Conservation (phyloP, 257 asterid species). For the Osmanthus fragrans region DNA sequence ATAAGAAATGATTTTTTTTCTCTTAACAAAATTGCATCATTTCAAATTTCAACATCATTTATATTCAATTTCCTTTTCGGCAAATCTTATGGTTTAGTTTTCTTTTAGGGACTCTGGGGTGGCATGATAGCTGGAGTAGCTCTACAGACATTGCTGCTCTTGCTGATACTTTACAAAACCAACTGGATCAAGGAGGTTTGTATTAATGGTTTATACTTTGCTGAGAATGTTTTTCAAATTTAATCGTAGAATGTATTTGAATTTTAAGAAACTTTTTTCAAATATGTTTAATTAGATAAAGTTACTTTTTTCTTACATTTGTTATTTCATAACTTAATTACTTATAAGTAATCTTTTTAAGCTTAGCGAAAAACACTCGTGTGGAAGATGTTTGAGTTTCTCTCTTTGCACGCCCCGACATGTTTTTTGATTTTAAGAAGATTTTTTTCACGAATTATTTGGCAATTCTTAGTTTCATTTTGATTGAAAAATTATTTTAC, state of each 20-base stretch:
- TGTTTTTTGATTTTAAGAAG: background rate
- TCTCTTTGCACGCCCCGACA: background rate
- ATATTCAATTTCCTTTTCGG: background rate
- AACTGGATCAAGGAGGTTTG: constrained; percentile 22
- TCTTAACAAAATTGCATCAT: background rate
- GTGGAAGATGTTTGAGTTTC: background rate
- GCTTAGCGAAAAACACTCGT: background rate
- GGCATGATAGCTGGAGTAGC: constrained; percentile 14
- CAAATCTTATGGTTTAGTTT: background rate
- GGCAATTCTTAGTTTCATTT: background rate
- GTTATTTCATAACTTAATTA: too few species aligned
- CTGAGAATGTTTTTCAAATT: background rate
- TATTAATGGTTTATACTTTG: background rate
- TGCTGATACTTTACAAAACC: constrained; percentile 4
- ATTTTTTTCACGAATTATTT: background rate
- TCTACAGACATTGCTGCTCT: constrained; percentile 10
- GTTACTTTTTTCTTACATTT: too few species aligned
- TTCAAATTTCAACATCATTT: background rate
- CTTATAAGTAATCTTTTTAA: too few species aligned
- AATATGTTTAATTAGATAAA: background rate
- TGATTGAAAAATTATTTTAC: background rate
- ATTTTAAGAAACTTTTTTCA: background rate
- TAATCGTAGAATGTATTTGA: too few species aligned
- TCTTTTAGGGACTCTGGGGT: background rate
- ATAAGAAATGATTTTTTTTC: too few species aligned